Conservation (phyloP, 2,329 filamentous ascomycete species). For the Orbilia blumenaviensis region DNA sequence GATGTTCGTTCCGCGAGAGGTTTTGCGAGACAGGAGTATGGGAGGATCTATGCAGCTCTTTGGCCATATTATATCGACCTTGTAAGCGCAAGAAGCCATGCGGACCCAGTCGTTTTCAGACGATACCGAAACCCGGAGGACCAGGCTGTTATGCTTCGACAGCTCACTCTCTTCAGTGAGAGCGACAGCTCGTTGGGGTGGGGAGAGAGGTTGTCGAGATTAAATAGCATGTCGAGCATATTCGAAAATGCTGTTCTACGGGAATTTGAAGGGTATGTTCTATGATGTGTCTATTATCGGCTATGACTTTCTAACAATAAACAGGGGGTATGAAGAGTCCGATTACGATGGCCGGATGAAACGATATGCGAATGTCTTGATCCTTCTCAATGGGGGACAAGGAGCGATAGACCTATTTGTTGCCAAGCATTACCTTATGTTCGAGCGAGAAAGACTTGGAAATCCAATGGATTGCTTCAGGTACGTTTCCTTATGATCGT, state of each 20-base stretch:
- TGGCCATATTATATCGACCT: conserved; percentile 90
- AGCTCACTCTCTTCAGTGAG: conserved; percentile 78
- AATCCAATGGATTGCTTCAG: conserved; percentile 83
- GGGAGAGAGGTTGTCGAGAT: conserved; percentile 73
- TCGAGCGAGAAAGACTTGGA: conserved; percentile 74
- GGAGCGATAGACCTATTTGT: conserved; percentile 85
- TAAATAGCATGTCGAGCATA: conserved; percentile 77
- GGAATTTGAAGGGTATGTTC: conserved; percentile 78
- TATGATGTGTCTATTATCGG: neutral
- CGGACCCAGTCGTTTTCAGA: conserved; percentile 84
- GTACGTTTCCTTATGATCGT: conserved; percentile 60
- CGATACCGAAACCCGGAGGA: conserved; percentile 87
- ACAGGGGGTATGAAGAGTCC: conserved; percentile 78
- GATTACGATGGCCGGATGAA: conserved; percentile 90
- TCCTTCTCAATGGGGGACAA: conserved; percentile 79
- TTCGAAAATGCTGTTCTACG: conserved; percentile 90
- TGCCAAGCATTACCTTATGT: conserved; percentile 85
- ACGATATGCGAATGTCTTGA: conserved; percentile 85
- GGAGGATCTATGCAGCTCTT: conserved; percentile 85
- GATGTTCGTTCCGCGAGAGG: conserved; percentile 81
- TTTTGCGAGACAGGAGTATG: conserved; percentile 86
- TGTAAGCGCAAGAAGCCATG: conserved; percentile 73
- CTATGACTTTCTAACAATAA: conserved; percentile 10
- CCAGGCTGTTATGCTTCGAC: conserved; percentile 87
- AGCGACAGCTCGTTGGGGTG: conserved; percentile 84